phyloP scores from a whole-genome alignment of 495 filamentous ascomycete species.

The Rhypophila decipiens region DNA sequence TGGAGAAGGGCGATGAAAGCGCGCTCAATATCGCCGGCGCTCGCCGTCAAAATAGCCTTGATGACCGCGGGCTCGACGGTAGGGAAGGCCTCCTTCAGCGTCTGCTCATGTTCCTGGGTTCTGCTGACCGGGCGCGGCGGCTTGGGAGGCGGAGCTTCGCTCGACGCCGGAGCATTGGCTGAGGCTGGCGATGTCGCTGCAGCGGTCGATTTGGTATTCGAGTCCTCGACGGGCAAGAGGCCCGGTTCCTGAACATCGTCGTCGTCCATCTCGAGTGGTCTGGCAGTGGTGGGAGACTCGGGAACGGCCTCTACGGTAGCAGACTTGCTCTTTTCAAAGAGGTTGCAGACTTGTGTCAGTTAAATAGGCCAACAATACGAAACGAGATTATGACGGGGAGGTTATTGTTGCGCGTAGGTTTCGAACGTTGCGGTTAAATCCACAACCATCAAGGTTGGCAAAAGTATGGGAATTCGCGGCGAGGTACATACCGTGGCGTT shows the following conservation, averaged over 20 bases:
- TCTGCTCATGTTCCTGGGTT: constrained; percentile 76
- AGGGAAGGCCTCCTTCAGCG: constrained; percentile 91
- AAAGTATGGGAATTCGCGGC: background rate
- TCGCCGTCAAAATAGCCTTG: constrained; percentile 81
- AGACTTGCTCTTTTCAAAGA: constrained; percentile 25
- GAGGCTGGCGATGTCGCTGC: constrained; percentile 16
- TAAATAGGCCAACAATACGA: no score
- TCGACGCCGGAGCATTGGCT: constrained; percentile 29
- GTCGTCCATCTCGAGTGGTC: constrained; percentile 81
- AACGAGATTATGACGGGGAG: background rate
- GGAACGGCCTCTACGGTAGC: constrained; percentile 30
- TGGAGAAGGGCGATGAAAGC: constrained; percentile 93
- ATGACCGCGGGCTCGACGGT: constrained; percentile 73
- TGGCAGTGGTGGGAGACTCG: constrained; percentile 80
- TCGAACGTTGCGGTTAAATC: constrained; percentile 8
- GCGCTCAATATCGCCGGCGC: constrained; percentile 80
- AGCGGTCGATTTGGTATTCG: constrained; percentile 32
- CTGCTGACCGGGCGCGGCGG: constrained; percentile 81
- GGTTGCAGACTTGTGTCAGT: background rate
- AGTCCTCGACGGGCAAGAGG: constrained; percentile 32
- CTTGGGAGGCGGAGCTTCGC: constrained; percentile 65
- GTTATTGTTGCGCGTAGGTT: background rate
- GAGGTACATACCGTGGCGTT: constrained; percentile 30
- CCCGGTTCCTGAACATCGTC: constrained; percentile 64
- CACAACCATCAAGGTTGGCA: background rate